A percentile compares a stretch with the other conserved stretches of the same genome.
These are phyloP conservation scores for Sugiyamaella valdiviana DNA, from an alignment of 805 yeast genomes.

Conservation along the genomic window DNA sequence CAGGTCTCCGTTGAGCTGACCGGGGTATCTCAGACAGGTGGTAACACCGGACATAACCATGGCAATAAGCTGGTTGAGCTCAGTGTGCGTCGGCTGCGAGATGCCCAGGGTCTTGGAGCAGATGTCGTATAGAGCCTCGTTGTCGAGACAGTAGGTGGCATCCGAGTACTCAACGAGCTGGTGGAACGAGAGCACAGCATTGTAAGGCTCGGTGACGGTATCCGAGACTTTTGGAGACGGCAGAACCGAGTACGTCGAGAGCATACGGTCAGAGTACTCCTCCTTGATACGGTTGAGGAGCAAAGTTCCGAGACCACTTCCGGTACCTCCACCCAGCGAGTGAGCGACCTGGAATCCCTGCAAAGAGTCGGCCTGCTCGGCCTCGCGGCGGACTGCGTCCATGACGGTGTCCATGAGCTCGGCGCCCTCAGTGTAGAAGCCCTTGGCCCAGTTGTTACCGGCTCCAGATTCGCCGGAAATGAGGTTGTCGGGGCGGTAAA, in stretches of 20 bases:
- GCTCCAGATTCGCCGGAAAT: conserved; percentile 91
- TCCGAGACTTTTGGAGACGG: conserved; percentile 91
- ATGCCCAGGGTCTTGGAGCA: conserved; percentile 81
- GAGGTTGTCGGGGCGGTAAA: conserved; percentile 89
- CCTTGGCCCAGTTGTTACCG: conserved; percentile 97
- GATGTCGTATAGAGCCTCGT: conserved; percentile 88
- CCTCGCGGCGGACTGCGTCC: conserved; percentile 90
- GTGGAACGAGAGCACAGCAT: conserved; percentile 86
- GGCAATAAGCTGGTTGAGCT: conserved; percentile 78
- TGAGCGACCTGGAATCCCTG: conserved; percentile 93
- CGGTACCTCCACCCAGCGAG: conserved; percentile 90
- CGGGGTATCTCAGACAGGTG: conserved; percentile 90
- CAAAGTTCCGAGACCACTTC: conserved; percentile 94
- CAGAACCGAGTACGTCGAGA: conserved; percentile 93
- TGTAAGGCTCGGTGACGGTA: conserved; percentile 93
- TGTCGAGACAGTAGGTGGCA: conserved; percentile 92
- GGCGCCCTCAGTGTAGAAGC: conserved; percentile 95
- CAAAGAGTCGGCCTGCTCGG: conserved; percentile 86
- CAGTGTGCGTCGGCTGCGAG: conserved; percentile 69
- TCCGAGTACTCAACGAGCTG: conserved; percentile 88
- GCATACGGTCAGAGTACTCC: conserved; percentile 93
- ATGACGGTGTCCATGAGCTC: conserved; percentile 87
- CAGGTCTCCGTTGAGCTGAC: conserved; percentile 88
- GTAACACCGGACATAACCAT: conserved; percentile 95
- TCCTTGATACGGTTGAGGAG: conserved; percentile 81